Percentiles rank a stretch among this genome's conserved stretches.
Evolutionary conservation across 2,329 filamentous ascomycete species (phyloP).

Genomic region (Fusarium brevicatenulatum): DNA sequence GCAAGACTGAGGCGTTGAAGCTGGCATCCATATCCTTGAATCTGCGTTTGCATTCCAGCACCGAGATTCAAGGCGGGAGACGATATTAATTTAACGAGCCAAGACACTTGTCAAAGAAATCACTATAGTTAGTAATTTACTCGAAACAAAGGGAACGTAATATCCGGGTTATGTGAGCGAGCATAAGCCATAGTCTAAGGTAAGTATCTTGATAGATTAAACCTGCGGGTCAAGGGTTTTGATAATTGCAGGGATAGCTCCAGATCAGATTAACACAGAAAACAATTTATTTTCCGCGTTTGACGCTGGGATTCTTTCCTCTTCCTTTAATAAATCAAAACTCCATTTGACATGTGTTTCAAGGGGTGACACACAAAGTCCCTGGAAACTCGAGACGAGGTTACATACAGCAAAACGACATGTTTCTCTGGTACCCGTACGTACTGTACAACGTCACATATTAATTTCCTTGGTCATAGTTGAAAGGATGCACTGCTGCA

Average conservation of each 20-base stretch:
- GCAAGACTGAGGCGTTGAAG: background rate
- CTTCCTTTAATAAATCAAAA: background rate
- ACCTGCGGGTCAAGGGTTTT: background rate
- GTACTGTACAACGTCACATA: background rate
- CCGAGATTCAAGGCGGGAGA: background rate
- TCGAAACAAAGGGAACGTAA: background rate
- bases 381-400: background rate
- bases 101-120: background rate
- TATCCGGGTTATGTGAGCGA: background rate
- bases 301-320: background rate
- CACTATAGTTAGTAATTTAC: background rate
- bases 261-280: background rate
- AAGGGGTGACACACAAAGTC: background rate
- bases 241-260: constrained; percentile 5
- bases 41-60: constrained; percentile 10
- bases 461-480: background rate
- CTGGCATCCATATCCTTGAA: background rate
- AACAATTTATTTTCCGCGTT: background rate
- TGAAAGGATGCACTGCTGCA: constrained; percentile 7
- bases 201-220: constrained; percentile 1
- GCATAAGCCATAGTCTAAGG: background rate
- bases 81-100: background rate
- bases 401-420: background rate
- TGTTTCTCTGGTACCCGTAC: background rate
- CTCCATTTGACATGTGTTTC: background rate